These are phyloP conservation scores for Rhodotorula mucilaginosa DNA, from an alignment of 1,284 basidiomycete species.

Conservation along the genomic window DNA sequence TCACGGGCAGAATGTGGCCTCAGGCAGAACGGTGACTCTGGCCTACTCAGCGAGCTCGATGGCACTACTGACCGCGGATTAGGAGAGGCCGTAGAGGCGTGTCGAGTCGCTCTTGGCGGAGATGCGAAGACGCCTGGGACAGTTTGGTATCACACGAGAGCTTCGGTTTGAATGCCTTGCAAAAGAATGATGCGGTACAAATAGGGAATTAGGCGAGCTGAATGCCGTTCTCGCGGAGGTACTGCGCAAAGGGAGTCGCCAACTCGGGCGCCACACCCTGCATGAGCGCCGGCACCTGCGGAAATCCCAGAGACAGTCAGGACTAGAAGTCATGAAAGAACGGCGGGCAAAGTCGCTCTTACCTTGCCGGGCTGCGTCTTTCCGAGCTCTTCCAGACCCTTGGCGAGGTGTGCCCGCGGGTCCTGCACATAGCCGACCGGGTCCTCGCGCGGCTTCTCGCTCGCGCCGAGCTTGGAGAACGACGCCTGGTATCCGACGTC, in stretches of 20 bases:
- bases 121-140: no score
- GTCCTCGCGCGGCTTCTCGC: constrained; percentile 53
- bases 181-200: neutral
- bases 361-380: constrained; percentile 50
- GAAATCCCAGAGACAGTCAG: no score
- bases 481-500: constrained; percentile 84
- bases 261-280: constrained; percentile 46
- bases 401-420: constrained; percentile 49
- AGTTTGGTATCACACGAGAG: neutral
- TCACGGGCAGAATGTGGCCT: no score
- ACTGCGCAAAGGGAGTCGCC: constrained; percentile 47
- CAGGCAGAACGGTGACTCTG: no score
- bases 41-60: no score
- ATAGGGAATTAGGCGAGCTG: constrained; percentile 22
- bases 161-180: neutral
- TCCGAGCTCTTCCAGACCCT: constrained; percentile 46
- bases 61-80: no score
- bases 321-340: neutral
- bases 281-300: constrained; percentile 45
- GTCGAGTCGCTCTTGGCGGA: no score
- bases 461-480: constrained; percentile 86
- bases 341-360: constrained; percentile 20
- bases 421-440: constrained; percentile 52
- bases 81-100: no score
- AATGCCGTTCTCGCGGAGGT: constrained; percentile 46